Conservation (phyloP, 2,329 filamentous ascomycete genomes). For the Chrysoporthe puriensis region DNA sequence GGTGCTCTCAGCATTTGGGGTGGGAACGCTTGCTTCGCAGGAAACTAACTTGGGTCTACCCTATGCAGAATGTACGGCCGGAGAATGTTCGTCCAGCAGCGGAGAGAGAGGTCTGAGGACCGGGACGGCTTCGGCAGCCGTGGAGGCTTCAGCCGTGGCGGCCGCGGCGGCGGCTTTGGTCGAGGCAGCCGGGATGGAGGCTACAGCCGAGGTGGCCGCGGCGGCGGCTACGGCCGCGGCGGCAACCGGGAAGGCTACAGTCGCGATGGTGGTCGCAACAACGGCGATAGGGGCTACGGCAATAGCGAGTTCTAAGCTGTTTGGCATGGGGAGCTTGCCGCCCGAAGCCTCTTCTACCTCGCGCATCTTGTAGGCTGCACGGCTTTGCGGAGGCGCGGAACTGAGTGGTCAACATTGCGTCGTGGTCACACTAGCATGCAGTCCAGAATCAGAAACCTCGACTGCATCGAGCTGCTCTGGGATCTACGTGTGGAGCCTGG, state of each 20-base stretch:
- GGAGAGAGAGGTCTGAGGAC: background rate
- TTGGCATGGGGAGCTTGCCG: background rate
- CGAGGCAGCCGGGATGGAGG: background rate
- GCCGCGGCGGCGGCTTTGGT: background rate
- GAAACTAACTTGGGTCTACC: background rate
- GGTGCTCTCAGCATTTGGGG: background rate
- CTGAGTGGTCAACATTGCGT: background rate
- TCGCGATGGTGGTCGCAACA: conserved; percentile 7
- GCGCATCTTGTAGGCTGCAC: background rate
- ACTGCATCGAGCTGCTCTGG: background rate
- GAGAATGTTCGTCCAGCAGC: background rate
- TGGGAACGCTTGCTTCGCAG: background rate
- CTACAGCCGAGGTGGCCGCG: background rate
- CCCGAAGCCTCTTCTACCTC: background rate
- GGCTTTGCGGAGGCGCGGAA: background rate
- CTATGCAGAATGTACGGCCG: background rate
- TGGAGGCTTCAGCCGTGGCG: background rate
- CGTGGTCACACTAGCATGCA: background rate
- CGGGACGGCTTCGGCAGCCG: background rate
- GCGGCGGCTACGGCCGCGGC: background rate
- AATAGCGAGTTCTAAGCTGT: background rate
- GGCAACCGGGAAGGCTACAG: background rate
- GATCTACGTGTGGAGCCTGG: background rate
- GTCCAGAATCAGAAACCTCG: background rate
- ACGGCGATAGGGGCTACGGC: background rate